Percentiles rank a stretch among this genome's conserved stretches.
These are phyloP conservation scores for Populus hybrid DNA, from an alignment of 441 rosid genomes.

Conservation along the genomic window DNA sequence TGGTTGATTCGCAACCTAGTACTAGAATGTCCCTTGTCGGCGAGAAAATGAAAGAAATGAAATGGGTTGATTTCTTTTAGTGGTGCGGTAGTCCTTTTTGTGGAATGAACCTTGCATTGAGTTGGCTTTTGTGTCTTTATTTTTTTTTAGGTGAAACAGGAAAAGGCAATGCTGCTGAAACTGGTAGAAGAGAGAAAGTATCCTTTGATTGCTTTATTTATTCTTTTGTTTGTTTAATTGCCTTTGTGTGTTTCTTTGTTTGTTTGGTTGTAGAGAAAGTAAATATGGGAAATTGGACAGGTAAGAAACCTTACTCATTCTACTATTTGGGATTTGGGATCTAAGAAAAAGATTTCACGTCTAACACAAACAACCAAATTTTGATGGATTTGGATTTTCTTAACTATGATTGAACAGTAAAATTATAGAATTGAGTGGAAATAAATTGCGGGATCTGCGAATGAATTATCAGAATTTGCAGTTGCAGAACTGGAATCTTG, in stretches of 20 bases:
- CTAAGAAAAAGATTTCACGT: not conserved
- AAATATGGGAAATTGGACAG: not conserved
- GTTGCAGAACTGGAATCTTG: no score
- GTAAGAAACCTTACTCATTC: not conserved
- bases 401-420: no score
- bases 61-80: not conserved
- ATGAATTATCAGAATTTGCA: no score
- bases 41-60: not conserved
- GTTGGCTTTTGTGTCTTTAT: not conserved
- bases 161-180: constrained; percentile 55
- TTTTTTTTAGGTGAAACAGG: constrained; percentile 38
- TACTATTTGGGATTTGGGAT: not conserved
- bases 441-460: no score
- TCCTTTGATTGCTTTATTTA: constrained; percentile 32
- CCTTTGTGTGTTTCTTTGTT: no score
- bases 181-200: constrained; percentile 73
- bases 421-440: no score
- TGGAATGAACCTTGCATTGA: not conserved
- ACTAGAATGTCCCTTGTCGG: not conserved
- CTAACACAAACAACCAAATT: not conserved
- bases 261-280: not conserved
- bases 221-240: not conserved
- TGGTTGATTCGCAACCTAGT: not conserved
- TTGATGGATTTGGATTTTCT: no score
- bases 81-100: not conserved